Conservation (phyloP, 2,329 filamentous ascomycete species). For the Penicillium sp. region DNA sequence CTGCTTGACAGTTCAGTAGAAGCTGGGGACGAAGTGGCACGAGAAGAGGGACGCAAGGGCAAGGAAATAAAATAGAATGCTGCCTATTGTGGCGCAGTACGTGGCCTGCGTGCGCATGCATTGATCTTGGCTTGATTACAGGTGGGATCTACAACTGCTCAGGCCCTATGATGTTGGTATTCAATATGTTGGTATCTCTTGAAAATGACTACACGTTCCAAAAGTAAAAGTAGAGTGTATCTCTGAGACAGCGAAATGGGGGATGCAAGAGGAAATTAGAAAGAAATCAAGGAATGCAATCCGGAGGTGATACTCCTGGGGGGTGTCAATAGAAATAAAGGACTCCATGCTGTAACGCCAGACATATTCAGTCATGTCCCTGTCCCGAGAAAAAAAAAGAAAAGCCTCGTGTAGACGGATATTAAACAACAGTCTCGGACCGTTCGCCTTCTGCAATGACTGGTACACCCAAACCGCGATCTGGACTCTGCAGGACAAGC, state of each 20-base stretch:
- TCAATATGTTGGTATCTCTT: slow-evolving; percentile 26
- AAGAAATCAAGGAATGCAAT: slow-evolving; percentile 10
- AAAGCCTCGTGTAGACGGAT: slow-evolving; percentile 14
- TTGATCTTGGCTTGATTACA: slow-evolving; percentile 7
- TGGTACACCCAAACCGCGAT: slow-evolving; percentile 76
- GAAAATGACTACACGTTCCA: slow-evolving; percentile 20
- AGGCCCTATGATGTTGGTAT: background rate
- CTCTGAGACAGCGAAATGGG: slow-evolving; percentile 5
- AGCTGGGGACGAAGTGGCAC: background rate
- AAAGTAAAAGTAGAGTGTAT: slow-evolving; percentile 7
- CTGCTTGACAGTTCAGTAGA: background rate
- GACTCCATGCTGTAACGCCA: slow-evolving; percentile 11
- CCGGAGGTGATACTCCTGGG: slow-evolving; percentile 17
- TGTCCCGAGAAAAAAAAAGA: slow-evolving; percentile 11
- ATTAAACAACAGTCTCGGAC: slow-evolving; percentile 69
- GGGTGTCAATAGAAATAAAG: slow-evolving; percentile 15
- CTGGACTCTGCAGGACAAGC: slow-evolving; percentile 86
- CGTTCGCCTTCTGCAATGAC: slow-evolving; percentile 83
- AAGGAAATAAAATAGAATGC: slow-evolving; percentile 13
- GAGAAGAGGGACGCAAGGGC: slow-evolving; percentile 16
- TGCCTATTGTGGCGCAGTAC: slow-evolving; percentile 27
- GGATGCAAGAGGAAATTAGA: slow-evolving; percentile 1
- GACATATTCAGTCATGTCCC: slow-evolving; percentile 7
- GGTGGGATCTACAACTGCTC: slow-evolving; percentile 11
- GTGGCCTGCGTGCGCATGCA: slow-evolving; percentile 16